Percentiles rank a stretch among this genome's conserved stretches.
Evolutionary conservation across 805 yeast species (phyloP).

Genomic region (Saturnispora ahearnii): DNA sequence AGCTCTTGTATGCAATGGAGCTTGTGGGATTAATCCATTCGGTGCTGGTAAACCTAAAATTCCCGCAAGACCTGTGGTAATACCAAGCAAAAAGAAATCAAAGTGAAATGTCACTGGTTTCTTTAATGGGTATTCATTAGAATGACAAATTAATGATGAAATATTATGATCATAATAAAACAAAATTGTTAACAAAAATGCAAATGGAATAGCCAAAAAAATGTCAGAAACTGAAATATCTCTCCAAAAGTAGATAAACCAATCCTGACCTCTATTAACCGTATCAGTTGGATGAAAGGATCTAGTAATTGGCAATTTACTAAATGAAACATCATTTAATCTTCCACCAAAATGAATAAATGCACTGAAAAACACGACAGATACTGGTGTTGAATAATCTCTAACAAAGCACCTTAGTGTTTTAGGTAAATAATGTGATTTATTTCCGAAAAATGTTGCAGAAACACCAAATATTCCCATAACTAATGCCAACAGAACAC

Average conservation of each 20-base stretch:
- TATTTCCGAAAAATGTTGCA: slow-evolving; percentile 45
- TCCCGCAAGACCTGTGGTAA: slow-evolving; percentile 83
- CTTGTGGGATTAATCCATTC: slow-evolving; percentile 94
- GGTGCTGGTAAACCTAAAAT: slow-evolving; percentile 91
- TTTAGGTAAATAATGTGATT: slow-evolving; percentile 53
- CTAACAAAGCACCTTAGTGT: slow-evolving; percentile 58
- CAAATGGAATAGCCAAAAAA: slow-evolving; percentile 90
- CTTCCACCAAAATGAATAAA: slow-evolving; percentile 87
- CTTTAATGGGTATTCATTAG: slow-evolving; percentile 63
- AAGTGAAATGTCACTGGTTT: slow-evolving; percentile 91
- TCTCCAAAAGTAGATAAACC: slow-evolving; percentile 74
- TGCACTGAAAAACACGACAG: slow-evolving; percentile 86
- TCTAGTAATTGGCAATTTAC: slow-evolving; percentile 56
- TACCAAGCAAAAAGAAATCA: slow-evolving; percentile 78
- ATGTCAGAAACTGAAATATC: slow-evolving; percentile 62
- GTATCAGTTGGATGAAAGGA: slow-evolving; percentile 67
- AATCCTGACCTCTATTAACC: slow-evolving; percentile 42
- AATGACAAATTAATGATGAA: slow-evolving; percentile 87
- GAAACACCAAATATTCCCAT: slow-evolving; percentile 73
- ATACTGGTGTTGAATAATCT: slow-evolving; percentile 79
- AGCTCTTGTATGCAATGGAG: slow-evolving; percentile 84
- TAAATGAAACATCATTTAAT: slow-evolving; percentile 46
- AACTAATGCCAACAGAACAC: slow-evolving; percentile 63
- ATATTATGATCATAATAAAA: slow-evolving; percentile 96
- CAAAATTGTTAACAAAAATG: slow-evolving; percentile 68